These are phyloP conservation scores for Irpex sp. DNA, from an alignment of 1,284 basidiomycete species.

Conservation along the genomic window DNA sequence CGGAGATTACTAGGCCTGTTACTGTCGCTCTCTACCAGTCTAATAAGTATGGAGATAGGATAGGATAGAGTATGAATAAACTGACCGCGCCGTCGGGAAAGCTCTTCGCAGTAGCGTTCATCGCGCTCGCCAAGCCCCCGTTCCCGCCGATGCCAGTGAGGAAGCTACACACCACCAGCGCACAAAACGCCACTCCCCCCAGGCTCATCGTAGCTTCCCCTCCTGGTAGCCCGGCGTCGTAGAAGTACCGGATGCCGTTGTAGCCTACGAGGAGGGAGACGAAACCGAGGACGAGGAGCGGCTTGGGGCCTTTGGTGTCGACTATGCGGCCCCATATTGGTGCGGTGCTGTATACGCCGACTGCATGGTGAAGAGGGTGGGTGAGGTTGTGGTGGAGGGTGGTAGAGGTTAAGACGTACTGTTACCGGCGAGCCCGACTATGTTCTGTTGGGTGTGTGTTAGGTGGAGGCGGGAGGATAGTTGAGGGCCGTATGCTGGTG, in stretches of 20 bases:
- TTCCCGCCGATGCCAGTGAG: conserved; percentile 64
- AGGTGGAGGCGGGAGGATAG: conserved; percentile 67
- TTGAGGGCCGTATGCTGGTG: conserved; percentile 77
- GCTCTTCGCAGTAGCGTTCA: conserved; percentile 67
- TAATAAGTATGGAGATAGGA: no score
- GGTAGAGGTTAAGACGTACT: conserved; percentile 32
- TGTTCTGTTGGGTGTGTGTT: conserved; percentile 72
- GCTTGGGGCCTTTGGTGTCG: conserved; percentile 59
- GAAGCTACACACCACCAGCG: conserved; percentile 47
- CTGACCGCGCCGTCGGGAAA: conserved; percentile 51
- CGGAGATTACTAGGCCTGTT: conserved; percentile 73
- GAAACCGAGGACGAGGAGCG: conserved; percentile 45
- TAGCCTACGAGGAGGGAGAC: conserved; percentile 60
- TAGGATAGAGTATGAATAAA: conserved; percentile 8
- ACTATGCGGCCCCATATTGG: conserved; percentile 72
- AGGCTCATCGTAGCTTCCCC: conserved; percentile 15
- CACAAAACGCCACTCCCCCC: conserved; percentile 26
- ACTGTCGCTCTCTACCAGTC: conserved; percentile 71
- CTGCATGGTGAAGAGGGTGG: conserved; percentile 33
- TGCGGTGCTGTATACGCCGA: conserved; percentile 55
- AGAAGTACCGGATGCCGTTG: conserved; percentile 61
- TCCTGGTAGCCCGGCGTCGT: conserved; percentile 42
- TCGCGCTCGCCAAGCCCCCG: conserved; percentile 48
- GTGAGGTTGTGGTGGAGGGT: background rate
- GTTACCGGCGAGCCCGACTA: conserved; percentile 70